Conservation (phyloP, 164 flowering plant species). For the Chloranthus sessilifolius region DNA sequence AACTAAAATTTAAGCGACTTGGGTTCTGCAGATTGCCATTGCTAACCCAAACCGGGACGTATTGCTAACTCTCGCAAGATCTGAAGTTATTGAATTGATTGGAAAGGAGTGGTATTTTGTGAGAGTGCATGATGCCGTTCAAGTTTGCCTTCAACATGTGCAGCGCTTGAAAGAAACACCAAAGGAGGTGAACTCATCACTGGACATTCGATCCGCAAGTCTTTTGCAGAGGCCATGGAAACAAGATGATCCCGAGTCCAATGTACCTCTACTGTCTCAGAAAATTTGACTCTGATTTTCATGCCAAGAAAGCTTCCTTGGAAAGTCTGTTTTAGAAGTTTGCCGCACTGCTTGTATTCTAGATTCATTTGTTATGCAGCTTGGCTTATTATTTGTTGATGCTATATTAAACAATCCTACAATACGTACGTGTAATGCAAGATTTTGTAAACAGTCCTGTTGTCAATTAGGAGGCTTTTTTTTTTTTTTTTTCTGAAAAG, state of each 20-base stretch:
- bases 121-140: constrained; percentile 95
- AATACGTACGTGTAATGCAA: no score
- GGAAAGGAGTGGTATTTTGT: constrained; percentile 98
- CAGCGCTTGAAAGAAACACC: constrained; percentile 39
- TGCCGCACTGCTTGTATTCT: no score
- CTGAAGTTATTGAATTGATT: constrained; percentile 69
- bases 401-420: no score
- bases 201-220: constrained; percentile 20
- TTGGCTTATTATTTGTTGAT: no score
- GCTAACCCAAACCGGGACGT: constrained; percentile 90
- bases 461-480: no score
- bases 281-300: neutral
- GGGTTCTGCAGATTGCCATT: constrained; percentile 59
- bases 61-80: constrained; percentile 53
- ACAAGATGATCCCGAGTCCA: constrained; percentile 29
- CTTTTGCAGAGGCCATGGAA: constrained; percentile 34
- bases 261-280: constrained; percentile 3
- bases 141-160: constrained; percentile 88
- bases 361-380: no score
- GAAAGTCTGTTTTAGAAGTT: no score
- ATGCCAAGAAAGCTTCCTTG: neutral
- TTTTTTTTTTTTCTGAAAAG: no score
- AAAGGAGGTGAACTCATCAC: constrained; percentile 12
- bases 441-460: no score
- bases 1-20: neutral